phyloP scores from a whole-genome alignment of 441 rosid genomes.

The Croton laevigatus region DNA sequence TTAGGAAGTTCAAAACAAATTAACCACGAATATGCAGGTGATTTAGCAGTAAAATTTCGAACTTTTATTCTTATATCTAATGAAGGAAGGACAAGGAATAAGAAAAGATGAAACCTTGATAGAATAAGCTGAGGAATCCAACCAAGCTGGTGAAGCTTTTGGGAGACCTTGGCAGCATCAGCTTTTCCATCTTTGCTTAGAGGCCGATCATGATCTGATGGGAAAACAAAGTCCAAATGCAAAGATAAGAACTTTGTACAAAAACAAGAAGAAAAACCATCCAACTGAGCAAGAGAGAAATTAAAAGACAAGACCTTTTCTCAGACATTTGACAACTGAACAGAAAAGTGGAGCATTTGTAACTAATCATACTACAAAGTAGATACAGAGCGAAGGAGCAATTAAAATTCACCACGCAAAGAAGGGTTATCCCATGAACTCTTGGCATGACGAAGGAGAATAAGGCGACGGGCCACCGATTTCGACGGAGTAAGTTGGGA shows the following conservation, averaged over 20 bases:
- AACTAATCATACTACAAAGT: not conserved
- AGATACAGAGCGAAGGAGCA: not conserved
- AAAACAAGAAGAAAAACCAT: not conserved
- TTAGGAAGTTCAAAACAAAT: conserved; percentile 9
- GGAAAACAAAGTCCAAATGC: not conserved
- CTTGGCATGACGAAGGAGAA: conserved; percentile 90
- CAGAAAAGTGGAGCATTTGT: not conserved
- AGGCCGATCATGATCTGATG: conserved; percentile 87
- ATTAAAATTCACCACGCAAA: conserved; percentile 45
- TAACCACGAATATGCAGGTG: not conserved
- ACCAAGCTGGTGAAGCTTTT: conserved; percentile 61
- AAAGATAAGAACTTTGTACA: not conserved
- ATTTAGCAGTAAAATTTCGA: not conserved
- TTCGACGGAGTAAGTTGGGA: conserved; percentile 15
- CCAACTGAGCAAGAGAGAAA: not conserved
- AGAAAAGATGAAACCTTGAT: conserved; percentile 42
- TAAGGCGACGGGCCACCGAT: conserved; percentile 67
- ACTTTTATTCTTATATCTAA: not conserved
- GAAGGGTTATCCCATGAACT: conserved; percentile 77
- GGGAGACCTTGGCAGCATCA: conserved; percentile 64
- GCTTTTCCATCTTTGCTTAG: conserved; percentile 58
- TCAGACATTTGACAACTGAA: not conserved
- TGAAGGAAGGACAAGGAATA: not conserved
- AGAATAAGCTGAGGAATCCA: conserved; percentile 91
- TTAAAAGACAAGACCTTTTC: too few species aligned